Base-by-base conservation (phyloP, 768 basidiomycete species). In the Auricularia heimuer region DNA sequence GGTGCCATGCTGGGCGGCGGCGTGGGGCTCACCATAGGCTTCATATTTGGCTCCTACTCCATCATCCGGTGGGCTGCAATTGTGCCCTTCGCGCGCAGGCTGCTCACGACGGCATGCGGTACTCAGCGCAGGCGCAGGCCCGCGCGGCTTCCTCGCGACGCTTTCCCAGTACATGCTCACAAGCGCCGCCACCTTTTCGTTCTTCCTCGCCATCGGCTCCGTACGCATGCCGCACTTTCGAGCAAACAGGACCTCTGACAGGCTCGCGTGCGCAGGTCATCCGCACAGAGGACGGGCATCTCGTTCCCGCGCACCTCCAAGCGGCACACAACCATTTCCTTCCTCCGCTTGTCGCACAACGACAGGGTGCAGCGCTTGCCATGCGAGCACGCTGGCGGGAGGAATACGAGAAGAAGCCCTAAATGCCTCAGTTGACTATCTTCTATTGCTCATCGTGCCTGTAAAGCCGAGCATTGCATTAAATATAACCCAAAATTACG, bases 141-240 rank as follows among this genome's bases (percentile, higher is more conserved):
- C 93, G 33, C 84, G 94, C 72, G 97, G 97, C 11, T 78, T 86
- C 62, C 79, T 98, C 33, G 88, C 92, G 3, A 97, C 97, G 1
- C 84, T 99, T 62, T 96, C 95, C 14, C 93, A 95, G 71, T 98
- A 98, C 76, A 99, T 99, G 97, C 84, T 98, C 35, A 92, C 92
- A 71, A 98, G 96, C 70, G 96, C 92, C 4, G 95, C 95, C 7
- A 97, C 96, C 0, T 98, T 99, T 75, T 89, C 88, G 2, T 98
- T 98, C 80, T 98, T 98, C 87, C 87, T 98, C 67, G 85, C 93
- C 47, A 92, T 97, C 71, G 90, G 93, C 72, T 94, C 94, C 36
- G 94, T 95, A 72, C 71, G 86, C 72, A 3, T 29, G 29, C 29
- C 29, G 29, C 29, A 29, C 29, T 29, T 29, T 3, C 2, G 29